A percentile compares a stretch with the other conserved stretches of the same genome.
These are phyloP conservation scores for Cardiospermum halicacabum DNA, from an alignment of 345 rosid genomes.

Conservation along the genomic window DNA sequence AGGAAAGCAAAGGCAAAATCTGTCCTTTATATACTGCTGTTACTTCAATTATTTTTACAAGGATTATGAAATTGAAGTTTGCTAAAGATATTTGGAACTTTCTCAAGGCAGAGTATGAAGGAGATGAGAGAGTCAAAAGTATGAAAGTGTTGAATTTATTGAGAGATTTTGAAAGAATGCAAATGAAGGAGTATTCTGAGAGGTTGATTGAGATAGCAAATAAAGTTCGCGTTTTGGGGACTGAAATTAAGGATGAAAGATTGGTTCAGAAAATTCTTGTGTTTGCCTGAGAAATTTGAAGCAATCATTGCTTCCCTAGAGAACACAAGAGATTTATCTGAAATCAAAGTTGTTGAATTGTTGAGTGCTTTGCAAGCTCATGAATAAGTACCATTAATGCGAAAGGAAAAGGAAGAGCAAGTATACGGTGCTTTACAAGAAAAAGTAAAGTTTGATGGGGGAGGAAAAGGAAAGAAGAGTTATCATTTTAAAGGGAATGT, in stretches of 20 bases:
- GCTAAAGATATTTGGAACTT: not conserved
- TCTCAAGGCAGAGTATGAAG: slow-evolving; percentile 6
- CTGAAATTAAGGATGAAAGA: not conserved
- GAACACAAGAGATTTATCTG: too few relatives aligned
- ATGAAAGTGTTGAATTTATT: not conserved
- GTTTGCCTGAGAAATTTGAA: slow-evolving; percentile 10
- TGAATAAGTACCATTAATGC: too few relatives aligned
- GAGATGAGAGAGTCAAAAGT: slow-evolving; percentile 1
- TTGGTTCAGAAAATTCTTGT: slow-evolving; percentile 7
- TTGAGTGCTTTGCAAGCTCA: too few relatives aligned
- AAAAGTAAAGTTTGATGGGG: too few relatives aligned
- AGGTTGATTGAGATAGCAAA: not conserved
- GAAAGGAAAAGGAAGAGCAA: too few relatives aligned
- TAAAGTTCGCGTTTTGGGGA: slow-evolving; percentile 6
- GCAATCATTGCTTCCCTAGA: too few relatives aligned
- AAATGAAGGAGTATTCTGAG: not conserved
- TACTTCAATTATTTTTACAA: not conserved
- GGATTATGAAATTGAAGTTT: not conserved
- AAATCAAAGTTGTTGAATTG: not conserved
- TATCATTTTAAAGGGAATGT: too few relatives aligned
- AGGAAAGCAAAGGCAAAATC: slow-evolving; percentile 2
- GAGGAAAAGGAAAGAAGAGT: too few relatives aligned
- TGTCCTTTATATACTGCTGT: not conserved
- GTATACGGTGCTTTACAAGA: too few relatives aligned
- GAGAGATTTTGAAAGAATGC: not conserved